Evolutionary conservation across 2,329 filamentous ascomycete species (phyloP).

Genomic region (Beauveria medogensis): DNA sequence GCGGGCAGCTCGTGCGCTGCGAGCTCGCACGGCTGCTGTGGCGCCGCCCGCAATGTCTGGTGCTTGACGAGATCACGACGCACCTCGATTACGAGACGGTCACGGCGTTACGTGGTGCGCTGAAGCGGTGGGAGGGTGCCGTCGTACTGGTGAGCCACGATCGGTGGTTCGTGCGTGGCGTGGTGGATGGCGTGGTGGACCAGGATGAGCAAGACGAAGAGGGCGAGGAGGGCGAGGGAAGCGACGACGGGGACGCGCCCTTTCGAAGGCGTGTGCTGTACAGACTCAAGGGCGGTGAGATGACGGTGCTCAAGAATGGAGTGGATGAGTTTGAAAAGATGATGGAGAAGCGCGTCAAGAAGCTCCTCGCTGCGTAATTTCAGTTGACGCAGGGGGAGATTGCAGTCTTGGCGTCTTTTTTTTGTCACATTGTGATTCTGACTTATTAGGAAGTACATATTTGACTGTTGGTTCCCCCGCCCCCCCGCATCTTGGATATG

Average conservation of each 20-base stretch:
- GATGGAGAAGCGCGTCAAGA: constrained; percentile 50
- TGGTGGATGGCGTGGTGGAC: constrained; percentile 54
- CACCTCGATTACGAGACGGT: constrained; percentile 81
- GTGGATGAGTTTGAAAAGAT: constrained; percentile 58
- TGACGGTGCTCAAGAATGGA: constrained; percentile 49
- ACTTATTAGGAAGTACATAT: no score
- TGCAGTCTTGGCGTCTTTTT: background rate
- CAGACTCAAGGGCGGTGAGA: constrained; percentile 48
- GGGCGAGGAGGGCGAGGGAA: constrained; percentile 24
- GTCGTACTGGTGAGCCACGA: constrained; percentile 75
- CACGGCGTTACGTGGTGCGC: constrained; percentile 56
- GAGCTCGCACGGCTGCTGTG: constrained; percentile 64
- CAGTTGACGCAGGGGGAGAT: background rate
- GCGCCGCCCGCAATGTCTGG: constrained; percentile 60
- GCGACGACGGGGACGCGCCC: constrained; percentile 33
- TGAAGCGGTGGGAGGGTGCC: constrained; percentile 64
- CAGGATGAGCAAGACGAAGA: constrained; percentile 29
- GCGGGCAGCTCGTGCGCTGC: constrained; percentile 63
- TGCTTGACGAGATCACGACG: constrained; percentile 76
- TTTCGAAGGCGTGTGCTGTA: constrained; percentile 48
- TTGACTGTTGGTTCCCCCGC: background rate
- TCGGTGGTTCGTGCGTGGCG: constrained; percentile 68
- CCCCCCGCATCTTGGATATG: background rate
- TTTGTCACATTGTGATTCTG: background rate
- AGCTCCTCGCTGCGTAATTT: constrained; percentile 23